Evolutionary conservation across 192 early-diverging fungal species (phyloP).

Genomic region (Entomortierella lignicola): DNA sequence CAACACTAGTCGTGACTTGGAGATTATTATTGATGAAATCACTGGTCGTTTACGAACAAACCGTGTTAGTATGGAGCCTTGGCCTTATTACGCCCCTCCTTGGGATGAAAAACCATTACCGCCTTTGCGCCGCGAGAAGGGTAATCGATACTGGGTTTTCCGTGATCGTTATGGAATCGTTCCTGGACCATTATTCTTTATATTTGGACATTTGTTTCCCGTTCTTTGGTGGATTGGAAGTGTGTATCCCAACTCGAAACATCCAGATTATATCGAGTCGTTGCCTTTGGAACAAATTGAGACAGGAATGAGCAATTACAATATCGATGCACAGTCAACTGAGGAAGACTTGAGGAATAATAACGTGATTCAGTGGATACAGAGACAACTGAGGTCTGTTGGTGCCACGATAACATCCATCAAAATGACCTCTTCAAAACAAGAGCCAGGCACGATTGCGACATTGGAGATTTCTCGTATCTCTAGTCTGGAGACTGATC

Average conservation of each 20-base stretch:
- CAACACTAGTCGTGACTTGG: constrained; percentile 42
- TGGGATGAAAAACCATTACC: constrained; percentile 31
- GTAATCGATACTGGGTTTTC: constrained; percentile 37
- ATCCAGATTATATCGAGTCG: constrained; percentile 17
- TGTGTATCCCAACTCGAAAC: constrained; percentile 10
- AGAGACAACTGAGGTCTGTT: constrained; percentile 6
- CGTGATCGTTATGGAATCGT: constrained; percentile 22
- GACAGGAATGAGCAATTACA: neutral
- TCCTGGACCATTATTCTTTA: constrained; percentile 29
- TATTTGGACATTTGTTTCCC: constrained; percentile 30
- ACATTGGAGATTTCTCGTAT: neutral
- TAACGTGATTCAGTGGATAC: constrained; percentile 15
- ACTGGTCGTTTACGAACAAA: constrained; percentile 34
- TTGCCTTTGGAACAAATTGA: neutral
- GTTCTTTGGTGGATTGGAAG: constrained; percentile 43
- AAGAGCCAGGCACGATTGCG: neutral
- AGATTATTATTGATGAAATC: constrained; percentile 31
- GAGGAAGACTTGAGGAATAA: neutral
- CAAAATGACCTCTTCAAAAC: neutral
- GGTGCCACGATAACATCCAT: constrained; percentile 11
- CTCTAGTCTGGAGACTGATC: constrained; percentile 10
- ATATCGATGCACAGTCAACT: neutral
- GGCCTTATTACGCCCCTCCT: constrained; percentile 7
- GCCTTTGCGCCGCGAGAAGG: neutral
- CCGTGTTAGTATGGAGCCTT: constrained; percentile 38